Percentiles rank a stretch among this genome's conserved stretches.
phyloP scores from a whole-genome alignment of 2,329 filamentous ascomycete genomes.

The Arthrocladium fulminans region DNA sequence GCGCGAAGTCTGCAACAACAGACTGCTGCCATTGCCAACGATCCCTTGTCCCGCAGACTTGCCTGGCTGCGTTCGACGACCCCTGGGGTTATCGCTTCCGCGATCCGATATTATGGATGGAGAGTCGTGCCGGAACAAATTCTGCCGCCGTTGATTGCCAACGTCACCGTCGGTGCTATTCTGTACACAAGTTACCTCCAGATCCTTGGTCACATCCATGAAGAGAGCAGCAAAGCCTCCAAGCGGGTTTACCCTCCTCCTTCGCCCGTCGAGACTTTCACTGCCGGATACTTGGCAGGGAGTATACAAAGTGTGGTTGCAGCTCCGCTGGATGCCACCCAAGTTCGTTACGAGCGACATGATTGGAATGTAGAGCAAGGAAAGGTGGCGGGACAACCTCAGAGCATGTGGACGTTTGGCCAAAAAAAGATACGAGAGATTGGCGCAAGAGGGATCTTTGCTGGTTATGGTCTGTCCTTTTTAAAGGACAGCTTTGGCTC shows the following conservation, averaged over 20 bases:
- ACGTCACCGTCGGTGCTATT: conserved; percentile 53
- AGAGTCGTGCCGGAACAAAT: conserved; percentile 56
- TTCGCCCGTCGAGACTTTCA: conserved; percentile 44
- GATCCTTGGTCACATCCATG: conserved; percentile 48
- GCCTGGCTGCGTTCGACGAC: conserved; percentile 49
- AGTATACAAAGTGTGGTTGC: conserved; percentile 53
- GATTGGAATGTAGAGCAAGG: conserved; percentile 36
- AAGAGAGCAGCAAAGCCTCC: conserved; percentile 46
- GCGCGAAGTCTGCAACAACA: conserved; percentile 7
- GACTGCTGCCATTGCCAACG: conserved; percentile 2
- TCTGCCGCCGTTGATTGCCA: conserved; percentile 54
- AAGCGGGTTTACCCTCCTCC: conserved; percentile 55
- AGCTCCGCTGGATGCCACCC: conserved; percentile 55
- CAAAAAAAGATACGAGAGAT: conserved; percentile 50
- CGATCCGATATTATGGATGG: conserved; percentile 55
- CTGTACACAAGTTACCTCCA: conserved; percentile 57
- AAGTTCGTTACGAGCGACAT: conserved; percentile 51
- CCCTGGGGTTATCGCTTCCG: conserved; percentile 52
- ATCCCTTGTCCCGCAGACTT: conserved; percentile 23
- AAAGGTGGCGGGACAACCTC: conserved; percentile 41
- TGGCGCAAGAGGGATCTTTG: conserved; percentile 52
- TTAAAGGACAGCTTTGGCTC: conserved; percentile 53
- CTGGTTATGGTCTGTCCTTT: conserved; percentile 52
- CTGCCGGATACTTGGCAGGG: conserved; percentile 52
- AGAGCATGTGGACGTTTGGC: conserved; percentile 56